A percentile compares a stretch with the other conserved stretches of the same genome.
Evolutionary conservation across 2,329 filamentous ascomycete genomes (phyloP).

Genomic region (Diplodia mutila): DNA sequence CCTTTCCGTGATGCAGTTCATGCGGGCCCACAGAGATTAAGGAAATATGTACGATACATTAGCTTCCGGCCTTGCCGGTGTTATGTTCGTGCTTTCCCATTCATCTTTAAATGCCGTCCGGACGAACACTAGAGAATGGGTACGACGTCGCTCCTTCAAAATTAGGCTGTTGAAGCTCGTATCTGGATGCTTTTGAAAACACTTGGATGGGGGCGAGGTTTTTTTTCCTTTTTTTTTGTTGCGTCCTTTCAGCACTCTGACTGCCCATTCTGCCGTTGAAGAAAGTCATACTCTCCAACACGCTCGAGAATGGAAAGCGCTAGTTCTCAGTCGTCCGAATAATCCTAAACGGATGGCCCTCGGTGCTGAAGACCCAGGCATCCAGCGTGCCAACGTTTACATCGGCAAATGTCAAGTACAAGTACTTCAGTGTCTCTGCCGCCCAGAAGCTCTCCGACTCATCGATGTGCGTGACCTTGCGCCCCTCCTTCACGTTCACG

Average conservation of each 20-base stretch:
- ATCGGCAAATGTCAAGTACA: conserved; percentile 45
- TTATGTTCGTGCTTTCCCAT: not conserved
- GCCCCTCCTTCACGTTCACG: conserved; percentile 27
- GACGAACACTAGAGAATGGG: not conserved
- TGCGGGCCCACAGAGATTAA: not conserved
- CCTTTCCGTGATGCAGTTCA: conserved; percentile 1
- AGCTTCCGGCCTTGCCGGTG: not conserved
- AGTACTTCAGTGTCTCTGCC: conserved; percentile 48
- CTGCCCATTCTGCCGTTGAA: too few relatives aligned
- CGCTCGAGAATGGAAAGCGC: not conserved
- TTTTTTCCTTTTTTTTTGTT: too few relatives aligned
- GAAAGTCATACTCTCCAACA: not conserved
- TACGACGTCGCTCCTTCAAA: not conserved
- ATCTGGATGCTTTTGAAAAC: not conserved
- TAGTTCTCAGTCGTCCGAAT: conserved; percentile 32
- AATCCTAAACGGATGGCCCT: conserved; percentile 47
- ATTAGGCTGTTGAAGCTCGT: not conserved
- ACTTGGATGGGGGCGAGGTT: not conserved
- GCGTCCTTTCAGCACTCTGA: too few relatives aligned
- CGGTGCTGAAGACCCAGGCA: conserved; percentile 51
- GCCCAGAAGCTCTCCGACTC: conserved; percentile 46
- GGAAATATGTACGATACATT: not conserved
- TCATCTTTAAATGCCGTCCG: not conserved
- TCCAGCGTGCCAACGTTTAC: conserved; percentile 43
- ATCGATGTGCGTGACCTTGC: conserved; percentile 39